Base-by-base conservation (phyloP, 805 yeast species). In the Candida qinlingensis region DNA sequence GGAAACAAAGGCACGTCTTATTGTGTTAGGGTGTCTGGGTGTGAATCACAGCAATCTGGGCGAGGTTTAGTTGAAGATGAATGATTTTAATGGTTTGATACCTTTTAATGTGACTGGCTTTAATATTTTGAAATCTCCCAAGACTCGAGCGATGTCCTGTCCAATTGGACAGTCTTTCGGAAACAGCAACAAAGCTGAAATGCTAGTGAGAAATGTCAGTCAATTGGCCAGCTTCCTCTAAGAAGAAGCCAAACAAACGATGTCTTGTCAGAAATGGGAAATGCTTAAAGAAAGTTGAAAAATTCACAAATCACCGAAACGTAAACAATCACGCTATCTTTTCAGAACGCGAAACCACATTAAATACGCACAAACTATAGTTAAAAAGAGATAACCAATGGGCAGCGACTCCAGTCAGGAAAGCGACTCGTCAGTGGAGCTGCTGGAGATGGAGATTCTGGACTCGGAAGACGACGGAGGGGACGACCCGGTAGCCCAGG, bases 401-500 rank as follows among this genome's bases (percentile, higher is more conserved):
- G 19, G 19, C 19, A 19, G 8, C 11, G 28, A 41, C 13, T 37
- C 13, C 6, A 43, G 36, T 26, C 34, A 45, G 3, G 41, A 41
- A 5, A n/a, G 11, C 27, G 48, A 43, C n/a, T 41, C 41, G 1
- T 52, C 53, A 6, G 50, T 45, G 5, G 44, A 40, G 19, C 7
- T 53, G 26, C 42, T 48, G 30, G 51, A 46, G 4, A 30, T 49
- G 6, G 58, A 54, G 47, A 43, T 58, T 7, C 12, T 50, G 39
- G 63, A 54, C 41, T 53, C 59, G 1, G 61, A 56, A 34, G 58
- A 52, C 7, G 61, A 57, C n/a, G 44, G 40, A 3, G 42, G 39
- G 8, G 45, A 30, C 7, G 38, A 29, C 6, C 28, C 19, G 5
- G 45, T 41, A 9, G 30, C 44, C 7, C 4, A 7, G n/a, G 42